Conservation (phyloP, 768 basidiomycete genomes). For the Amanita inopinata region DNA sequence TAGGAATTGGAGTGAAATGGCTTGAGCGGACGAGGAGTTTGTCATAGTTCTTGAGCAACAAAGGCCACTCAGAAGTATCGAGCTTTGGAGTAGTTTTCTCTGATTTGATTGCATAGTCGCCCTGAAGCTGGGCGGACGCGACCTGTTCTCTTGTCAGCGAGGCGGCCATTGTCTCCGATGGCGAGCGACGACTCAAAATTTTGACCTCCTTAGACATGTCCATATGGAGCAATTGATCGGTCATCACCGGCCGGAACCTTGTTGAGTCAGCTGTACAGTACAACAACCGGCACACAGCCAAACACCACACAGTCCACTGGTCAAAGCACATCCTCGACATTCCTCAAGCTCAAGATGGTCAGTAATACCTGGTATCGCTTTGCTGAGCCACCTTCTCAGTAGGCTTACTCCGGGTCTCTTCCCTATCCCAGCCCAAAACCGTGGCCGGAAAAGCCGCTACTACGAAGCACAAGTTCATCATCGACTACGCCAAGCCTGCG, state of each 20-base stretch:
- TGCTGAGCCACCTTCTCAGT: slow-evolving; percentile 91
- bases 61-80: slow-evolving; percentile 96
- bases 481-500: slow-evolving; percentile 83
- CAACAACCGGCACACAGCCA: slow-evolving; percentile 15
- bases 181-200: slow-evolving; percentile 2
- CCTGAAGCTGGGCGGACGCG: slow-evolving; percentile 61
- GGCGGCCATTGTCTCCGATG: slow-evolving; percentile 35
- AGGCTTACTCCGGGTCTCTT: slow-evolving; percentile 53
- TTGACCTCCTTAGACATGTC: slow-evolving; percentile 12
- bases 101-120: slow-evolving; percentile 77
- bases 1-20: slow-evolving; percentile 96
- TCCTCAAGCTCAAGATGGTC: slow-evolving; percentile 48
- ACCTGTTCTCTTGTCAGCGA: slow-evolving; percentile 57
- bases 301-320: slow-evolving; percentile 14
- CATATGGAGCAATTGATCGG: slow-evolving; percentile 3
- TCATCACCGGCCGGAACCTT: slow-evolving; percentile 24
- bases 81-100: slow-evolving; percentile 64
- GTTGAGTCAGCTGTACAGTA: slow-evolving; percentile 44
- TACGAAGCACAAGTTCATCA: slow-evolving; percentile 63
- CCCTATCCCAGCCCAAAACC: slow-evolving; percentile 45
- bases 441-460: slow-evolving; percentile 42
- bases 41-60: slow-evolving; percentile 98
- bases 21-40: slow-evolving; percentile 89
- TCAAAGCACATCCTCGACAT: too few species aligned
- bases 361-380: slow-evolving; percentile 60